Evolutionary conservation across 139 green algal species (phyloP), one percentile per base, ranked within the genome.

Genomic region (Chlamydomonas sp.): DNA sequence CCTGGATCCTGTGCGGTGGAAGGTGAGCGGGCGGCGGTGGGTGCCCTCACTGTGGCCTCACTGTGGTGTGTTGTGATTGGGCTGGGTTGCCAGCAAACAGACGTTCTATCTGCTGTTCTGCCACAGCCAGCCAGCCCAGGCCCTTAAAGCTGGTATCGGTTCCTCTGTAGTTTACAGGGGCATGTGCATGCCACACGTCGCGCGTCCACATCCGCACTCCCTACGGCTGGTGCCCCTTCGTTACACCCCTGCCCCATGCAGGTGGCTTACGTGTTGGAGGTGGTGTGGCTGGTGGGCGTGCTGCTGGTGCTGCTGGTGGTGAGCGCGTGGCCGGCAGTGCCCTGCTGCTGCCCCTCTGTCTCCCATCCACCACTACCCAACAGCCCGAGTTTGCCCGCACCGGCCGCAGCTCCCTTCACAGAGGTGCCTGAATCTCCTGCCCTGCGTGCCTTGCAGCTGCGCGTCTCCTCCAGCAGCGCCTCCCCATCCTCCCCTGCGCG

Each of bases 1-100:
- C 4, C 83, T 97, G 75, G 95, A 98, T 81, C 94, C 94, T 1
- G 75, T 93, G 66, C 97, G 97, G 85, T 98, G 96, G 96, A 16
- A 88, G 87, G 87, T 79, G 59, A 63, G 80, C 7, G 77, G 7
- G 14, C 12, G 66, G 66, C 5, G 66, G 66, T 7, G 4, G 5
- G 66, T 16, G 63, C 79, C 49, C 10, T 72, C 63, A 77, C 79
- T 6, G 71, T 20, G 71, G 31, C 18, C n/a, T n/a, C n/a, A n/a
- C n/a, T n/a, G 71, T 4, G 71, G 5, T 17, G 57, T 6, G 9
- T 77, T 16, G 67, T 73, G 67, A 14, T 20, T 16, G 15, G 14
- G 15, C 15, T 73, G 31, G 31, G 31, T 49, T 49, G 31, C 15
- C 67, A 73, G 67, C 67, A 73, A 20, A 73, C 14, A 73, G 14